phyloP scores from a whole-genome alignment of 768 basidiomycete species.

The Brasilioporus rufonigricans region DNA sequence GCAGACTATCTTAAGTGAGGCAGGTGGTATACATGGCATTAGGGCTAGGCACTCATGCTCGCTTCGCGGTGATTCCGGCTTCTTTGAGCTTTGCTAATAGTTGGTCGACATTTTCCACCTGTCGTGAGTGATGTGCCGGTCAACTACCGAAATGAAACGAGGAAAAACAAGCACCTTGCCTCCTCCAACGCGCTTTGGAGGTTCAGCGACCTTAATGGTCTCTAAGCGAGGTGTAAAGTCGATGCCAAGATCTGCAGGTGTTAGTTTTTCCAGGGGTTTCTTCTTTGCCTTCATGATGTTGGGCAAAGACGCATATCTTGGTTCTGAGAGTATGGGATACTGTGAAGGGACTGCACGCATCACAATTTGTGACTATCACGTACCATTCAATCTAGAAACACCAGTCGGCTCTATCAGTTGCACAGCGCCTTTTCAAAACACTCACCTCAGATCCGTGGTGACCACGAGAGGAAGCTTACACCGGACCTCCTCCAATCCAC shows the following conservation, averaged over 20 bases:
- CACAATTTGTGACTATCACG: conserved; percentile 4
- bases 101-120: conserved; percentile 86
- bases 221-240: conserved; percentile 83
- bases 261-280: conserved; percentile 87
- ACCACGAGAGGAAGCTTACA: conserved; percentile 81
- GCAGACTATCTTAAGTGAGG: not conserved
- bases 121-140: not conserved
- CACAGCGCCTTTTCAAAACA: not conserved
- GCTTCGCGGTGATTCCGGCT: conserved; percentile 54
- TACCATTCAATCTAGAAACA: conserved; percentile 67
- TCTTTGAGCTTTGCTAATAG: conserved; percentile 86
- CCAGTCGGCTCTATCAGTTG: not conserved
- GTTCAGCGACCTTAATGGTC: conserved; percentile 85
- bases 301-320: conserved; percentile 94
- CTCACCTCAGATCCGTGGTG: conserved; percentile 90
- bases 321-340: conserved; percentile 52
- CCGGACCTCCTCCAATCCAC: conserved; percentile 81
- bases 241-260: conserved; percentile 74
- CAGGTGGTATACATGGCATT: conserved; percentile 4
- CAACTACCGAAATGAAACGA: not conserved
- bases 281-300: conserved; percentile 99
- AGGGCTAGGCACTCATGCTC: conserved; percentile 12
- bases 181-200: conserved; percentile 87
- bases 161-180: conserved; percentile 59
- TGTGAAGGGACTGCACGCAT: not conserved